Evolutionary conservation across 179 eudicot genomes (phyloP).

Genomic region (Beta corolliflora): DNA sequence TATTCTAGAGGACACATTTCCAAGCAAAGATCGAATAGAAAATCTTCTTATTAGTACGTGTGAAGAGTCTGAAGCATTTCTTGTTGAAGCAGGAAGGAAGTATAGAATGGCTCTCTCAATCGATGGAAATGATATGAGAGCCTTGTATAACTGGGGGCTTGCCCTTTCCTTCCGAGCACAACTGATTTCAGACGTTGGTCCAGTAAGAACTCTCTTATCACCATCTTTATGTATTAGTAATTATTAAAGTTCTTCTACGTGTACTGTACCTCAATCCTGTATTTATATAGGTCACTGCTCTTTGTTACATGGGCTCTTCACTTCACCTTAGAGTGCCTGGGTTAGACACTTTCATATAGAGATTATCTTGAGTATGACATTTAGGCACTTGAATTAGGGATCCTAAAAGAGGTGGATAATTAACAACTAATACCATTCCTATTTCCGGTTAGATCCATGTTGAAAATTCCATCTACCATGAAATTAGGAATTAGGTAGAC

Average conservation of each 20-base stretch:
- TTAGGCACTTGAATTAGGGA: neutral
- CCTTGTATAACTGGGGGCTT: constrained; percentile 96
- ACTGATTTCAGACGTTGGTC: constrained; percentile 93
- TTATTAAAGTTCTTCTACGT: neutral
- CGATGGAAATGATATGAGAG: constrained; percentile 87
- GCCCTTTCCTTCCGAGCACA: constrained; percentile 91
- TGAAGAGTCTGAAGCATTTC: constrained; percentile 90
- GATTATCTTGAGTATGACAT: neutral
- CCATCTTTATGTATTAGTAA: neutral
- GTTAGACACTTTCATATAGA: neutral
- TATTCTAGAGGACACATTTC: constrained; percentile 27
- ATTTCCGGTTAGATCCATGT: neutral
- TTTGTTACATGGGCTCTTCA: neutral
- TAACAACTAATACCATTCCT: neutral
- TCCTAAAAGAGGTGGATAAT: neutral
- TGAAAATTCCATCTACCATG: neutral
- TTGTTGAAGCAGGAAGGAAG: constrained; percentile 84
- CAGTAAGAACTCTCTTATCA: constrained; percentile 51
- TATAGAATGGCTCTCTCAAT: constrained; percentile 79
- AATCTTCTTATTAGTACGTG: constrained; percentile 63
- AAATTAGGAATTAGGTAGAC: neutral
- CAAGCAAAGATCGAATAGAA: constrained; percentile 48
- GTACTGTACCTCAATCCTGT: neutral
- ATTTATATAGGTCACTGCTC: neutral
- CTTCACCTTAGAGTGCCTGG: neutral